phyloP scores from a whole-genome alignment of 352 stramenopile genomes.

The Pseudoperonospora humuli region DNA sequence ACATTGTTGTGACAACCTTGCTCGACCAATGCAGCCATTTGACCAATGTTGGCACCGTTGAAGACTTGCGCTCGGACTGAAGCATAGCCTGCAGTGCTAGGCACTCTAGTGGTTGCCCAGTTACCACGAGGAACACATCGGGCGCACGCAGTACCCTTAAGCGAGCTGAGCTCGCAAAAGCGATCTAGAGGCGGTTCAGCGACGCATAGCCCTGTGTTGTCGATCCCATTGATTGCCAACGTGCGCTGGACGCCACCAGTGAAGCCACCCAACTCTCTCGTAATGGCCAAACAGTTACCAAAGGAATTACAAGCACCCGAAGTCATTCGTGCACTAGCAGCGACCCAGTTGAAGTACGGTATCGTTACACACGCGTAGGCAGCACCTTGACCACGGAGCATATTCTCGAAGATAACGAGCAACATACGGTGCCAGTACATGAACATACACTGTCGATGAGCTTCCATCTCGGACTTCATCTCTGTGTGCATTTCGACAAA shows the following conservation, averaged over 20 bases:
- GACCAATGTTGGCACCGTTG: constrained; percentile 36
- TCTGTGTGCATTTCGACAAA: constrained; percentile 66
- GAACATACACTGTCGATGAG: constrained; percentile 69
- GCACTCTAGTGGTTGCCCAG: constrained; percentile 30
- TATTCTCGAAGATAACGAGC: constrained; percentile 72
- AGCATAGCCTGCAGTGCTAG: constrained; percentile 31
- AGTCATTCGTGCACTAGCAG: constrained; percentile 31
- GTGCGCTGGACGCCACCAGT: constrained; percentile 16
- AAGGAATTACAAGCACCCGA: constrained; percentile 42
- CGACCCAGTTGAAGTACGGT: constrained; percentile 76
- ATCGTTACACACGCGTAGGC: constrained; percentile 66
- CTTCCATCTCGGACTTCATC: constrained; percentile 44
- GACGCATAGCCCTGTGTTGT: constrained; percentile 35
- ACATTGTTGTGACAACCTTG: constrained; percentile 56
- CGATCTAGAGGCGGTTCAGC: constrained; percentile 30
- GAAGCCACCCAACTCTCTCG: constrained; percentile 31
- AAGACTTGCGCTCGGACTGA: constrained; percentile 48
- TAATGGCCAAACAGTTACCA: constrained; percentile 37
- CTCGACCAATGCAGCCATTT: constrained; percentile 45
- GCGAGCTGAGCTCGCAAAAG: constrained; percentile 40
- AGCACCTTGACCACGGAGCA: constrained; percentile 51
- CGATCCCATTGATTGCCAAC: constrained; percentile 43
- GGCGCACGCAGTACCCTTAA: constrained; percentile 19
- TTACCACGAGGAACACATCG: constrained; percentile 43
- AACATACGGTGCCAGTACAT: constrained; percentile 76